Conservation (phyloP, 345 rosid genomes). For the Syzygium jambos region DNA sequence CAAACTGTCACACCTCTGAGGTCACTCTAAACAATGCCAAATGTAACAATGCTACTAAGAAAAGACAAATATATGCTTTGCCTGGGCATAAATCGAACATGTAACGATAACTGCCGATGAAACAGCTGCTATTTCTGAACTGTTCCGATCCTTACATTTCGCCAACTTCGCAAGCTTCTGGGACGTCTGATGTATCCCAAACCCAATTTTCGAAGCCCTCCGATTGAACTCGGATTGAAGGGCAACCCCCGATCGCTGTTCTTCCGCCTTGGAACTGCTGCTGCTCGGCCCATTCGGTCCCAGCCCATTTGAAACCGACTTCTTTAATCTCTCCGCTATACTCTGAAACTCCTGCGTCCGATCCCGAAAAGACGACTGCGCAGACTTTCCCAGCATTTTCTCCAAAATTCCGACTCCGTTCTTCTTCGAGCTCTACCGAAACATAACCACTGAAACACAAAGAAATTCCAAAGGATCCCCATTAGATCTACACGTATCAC, state of each 20-base stretch:
- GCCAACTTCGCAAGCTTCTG: conserved; percentile 52
- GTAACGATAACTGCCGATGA: not conserved
- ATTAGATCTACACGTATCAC: not conserved
- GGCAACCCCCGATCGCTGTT: conserved; percentile 35
- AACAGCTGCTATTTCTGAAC: not conserved
- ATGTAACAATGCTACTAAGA: not conserved
- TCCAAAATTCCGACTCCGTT: not conserved
- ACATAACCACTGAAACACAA: not conserved
- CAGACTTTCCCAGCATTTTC: conserved; percentile 18
- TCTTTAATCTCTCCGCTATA: conserved; percentile 48
- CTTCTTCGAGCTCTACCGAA: not conserved
- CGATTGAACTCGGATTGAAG: conserved; percentile 54
- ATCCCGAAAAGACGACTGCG: conserved; percentile 41
- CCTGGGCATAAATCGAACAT: not conserved
- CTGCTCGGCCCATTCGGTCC: conserved; percentile 23
- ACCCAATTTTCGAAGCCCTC: conserved; percentile 54
- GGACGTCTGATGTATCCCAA: conserved; percentile 54
- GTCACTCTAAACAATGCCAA: not conserved
- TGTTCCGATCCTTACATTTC: conserved; percentile 23
- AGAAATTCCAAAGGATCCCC: not conserved
- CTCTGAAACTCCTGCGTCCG: conserved; percentile 49
- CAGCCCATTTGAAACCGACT: conserved; percentile 18
- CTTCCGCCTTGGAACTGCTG: conserved; percentile 22
- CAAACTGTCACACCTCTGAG: not conserved
- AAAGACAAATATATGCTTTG: not conserved